Conservation (phyloP, 345 rosid genomes). For the Bruguiera parviflora region DNA sequence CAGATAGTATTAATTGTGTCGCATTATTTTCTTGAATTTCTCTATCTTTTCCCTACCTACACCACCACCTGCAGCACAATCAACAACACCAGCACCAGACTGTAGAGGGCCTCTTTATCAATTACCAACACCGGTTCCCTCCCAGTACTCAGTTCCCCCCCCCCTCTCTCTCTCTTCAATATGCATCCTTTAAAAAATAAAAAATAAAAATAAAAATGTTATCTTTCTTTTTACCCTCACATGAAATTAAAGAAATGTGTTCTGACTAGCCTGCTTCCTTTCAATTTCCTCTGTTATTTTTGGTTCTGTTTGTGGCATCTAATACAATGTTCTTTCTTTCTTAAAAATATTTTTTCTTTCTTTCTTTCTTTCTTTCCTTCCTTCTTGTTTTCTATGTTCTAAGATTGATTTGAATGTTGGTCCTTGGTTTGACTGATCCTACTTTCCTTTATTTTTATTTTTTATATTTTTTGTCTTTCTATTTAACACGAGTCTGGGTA, state of each 20-base stretch:
- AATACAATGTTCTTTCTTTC: too few relatives aligned
- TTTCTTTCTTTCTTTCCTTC: not conserved
- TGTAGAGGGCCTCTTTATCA: not conserved
- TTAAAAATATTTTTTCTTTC: not conserved
- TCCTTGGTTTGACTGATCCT: not conserved
- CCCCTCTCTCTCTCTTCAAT: not conserved
- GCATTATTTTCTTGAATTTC: too few relatives aligned
- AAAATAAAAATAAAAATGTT: too few relatives aligned
- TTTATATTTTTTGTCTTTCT: too few relatives aligned
- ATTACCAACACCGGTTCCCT: not conserved
- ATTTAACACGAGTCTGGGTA: not conserved
- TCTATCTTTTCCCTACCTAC: too few relatives aligned
- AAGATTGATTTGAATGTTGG: not conserved
- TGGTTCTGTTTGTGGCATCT: not conserved
- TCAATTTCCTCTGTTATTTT: not conserved
- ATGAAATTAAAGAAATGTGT: too few relatives aligned
- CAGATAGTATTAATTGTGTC: too few relatives aligned
- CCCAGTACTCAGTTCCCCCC: not conserved
- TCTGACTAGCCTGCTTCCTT: not conserved
- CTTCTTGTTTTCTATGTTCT: not conserved
- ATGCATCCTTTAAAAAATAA: too few relatives aligned
- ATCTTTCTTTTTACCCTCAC: too few relatives aligned
- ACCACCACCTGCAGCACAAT: too few relatives aligned
- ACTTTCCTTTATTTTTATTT: too few relatives aligned
- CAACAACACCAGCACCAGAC: not conserved